Percentiles rank a stretch among this genome's conserved stretches.
Conservation (phyloP, 1,284 basidiomycete species). For the Boletus subluridellus region DNA sequence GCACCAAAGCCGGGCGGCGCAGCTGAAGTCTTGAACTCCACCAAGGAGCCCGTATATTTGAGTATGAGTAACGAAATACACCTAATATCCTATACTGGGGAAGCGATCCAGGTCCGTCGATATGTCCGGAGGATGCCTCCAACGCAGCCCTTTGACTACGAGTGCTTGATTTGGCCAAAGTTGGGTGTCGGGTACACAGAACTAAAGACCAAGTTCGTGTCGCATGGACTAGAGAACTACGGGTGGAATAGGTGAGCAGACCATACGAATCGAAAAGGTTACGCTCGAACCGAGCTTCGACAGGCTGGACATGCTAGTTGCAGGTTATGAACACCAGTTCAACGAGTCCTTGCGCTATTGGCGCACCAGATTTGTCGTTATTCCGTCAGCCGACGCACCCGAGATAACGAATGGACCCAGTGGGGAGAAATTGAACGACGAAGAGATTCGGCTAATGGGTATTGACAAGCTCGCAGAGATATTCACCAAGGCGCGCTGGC, state of each 20-base stretch:
- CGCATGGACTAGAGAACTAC: slow-evolving; percentile 76
- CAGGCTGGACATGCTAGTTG: slow-evolving; percentile 78
- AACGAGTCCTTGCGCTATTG: slow-evolving; percentile 85
- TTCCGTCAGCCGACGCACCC: slow-evolving; percentile 76
- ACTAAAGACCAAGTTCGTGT: slow-evolving; percentile 70
- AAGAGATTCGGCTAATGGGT: slow-evolving; percentile 85
- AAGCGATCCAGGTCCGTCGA: slow-evolving; percentile 83
- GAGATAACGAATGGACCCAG: slow-evolving; percentile 51
- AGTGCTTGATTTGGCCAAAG: slow-evolving; percentile 92
- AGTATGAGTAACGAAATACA: slow-evolving; percentile 97
- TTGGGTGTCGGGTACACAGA: slow-evolving; percentile 84
- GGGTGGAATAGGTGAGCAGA: slow-evolving; percentile 71
- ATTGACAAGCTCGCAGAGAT: slow-evolving; percentile 90
- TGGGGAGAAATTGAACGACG: slow-evolving; percentile 75
- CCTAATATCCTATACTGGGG: slow-evolving; percentile 82
- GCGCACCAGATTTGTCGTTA: slow-evolving; percentile 92
- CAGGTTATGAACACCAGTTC: slow-evolving; percentile 80
- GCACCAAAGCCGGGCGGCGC: slow-evolving; percentile 62
- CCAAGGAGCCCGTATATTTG: slow-evolving; percentile 79
- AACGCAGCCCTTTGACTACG: slow-evolving; percentile 69
- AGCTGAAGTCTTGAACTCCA: slow-evolving; percentile 64
- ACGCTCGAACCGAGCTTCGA: background rate
- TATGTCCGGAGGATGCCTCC: slow-evolving; percentile 76
- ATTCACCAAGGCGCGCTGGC: slow-evolving; percentile 80
- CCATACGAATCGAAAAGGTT: background rate